Conservation (phyloP, 257 asterid species). For the Verbascum thapsus region DNA sequence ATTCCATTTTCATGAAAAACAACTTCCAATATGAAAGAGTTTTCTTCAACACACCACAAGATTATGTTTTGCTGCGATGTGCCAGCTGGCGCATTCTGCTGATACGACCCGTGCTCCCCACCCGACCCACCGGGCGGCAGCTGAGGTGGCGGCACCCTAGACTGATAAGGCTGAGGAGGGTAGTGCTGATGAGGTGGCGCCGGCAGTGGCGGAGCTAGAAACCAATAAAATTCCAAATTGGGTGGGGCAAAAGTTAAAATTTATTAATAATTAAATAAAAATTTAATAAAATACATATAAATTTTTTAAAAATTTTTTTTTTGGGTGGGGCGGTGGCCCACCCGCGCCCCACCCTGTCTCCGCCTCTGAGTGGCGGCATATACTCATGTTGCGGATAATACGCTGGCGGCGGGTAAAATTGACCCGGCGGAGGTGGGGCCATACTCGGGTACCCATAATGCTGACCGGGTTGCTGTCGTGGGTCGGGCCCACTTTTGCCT, state of each 20-base stretch:
- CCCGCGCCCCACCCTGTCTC: too few species aligned
- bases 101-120: slow-evolving; percentile 47
- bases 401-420: slow-evolving; percentile 56
- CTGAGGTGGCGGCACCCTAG: slow-evolving; percentile 52
- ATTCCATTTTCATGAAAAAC: not conserved
- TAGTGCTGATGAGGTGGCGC: slow-evolving; percentile 62
- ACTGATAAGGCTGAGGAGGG: slow-evolving; percentile 50
- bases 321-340: too few species aligned
- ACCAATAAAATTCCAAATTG: too few species aligned
- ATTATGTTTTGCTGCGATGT: slow-evolving; percentile 34
- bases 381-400: slow-evolving; percentile 71
- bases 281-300: too few species aligned
- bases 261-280: too few species aligned
- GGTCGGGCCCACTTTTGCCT: slow-evolving; percentile 44
- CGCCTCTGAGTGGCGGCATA: too few species aligned
- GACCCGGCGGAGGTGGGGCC: slow-evolving; percentile 80
- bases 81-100: slow-evolving; percentile 49
- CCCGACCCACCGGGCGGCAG: slow-evolving; percentile 44
- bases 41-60: not conserved
- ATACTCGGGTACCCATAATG: slow-evolving; percentile 58
- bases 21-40: slow-evolving; percentile 6
- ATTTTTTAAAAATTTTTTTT: too few species aligned
- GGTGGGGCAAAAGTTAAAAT: too few species aligned
- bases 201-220: too few species aligned
- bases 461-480: too few species aligned